These are phyloP conservation scores for Bathelium albidoporum DNA, from an alignment of 495 filamentous ascomycete species.

Conservation along the genomic window DNA sequence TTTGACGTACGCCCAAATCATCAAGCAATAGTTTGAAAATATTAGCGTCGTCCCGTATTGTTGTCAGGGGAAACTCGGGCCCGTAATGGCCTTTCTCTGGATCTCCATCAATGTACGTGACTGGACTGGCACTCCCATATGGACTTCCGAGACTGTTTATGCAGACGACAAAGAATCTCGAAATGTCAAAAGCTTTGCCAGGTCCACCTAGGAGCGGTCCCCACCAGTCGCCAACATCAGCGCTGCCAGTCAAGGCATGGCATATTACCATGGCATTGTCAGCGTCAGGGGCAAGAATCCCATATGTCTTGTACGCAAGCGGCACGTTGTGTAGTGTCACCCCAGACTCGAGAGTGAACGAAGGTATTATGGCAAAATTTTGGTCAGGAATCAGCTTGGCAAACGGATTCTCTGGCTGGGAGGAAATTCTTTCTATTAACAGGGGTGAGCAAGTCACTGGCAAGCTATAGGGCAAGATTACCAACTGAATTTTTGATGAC, in stretches of 20 bases:
- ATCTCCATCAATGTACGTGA: slow-evolving; percentile 77
- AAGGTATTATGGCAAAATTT: slow-evolving; percentile 71
- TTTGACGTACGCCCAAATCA: slow-evolving; percentile 72
- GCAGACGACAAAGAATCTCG: slow-evolving; percentile 88
- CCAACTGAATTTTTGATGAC: background rate
- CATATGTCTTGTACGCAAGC: slow-evolving; percentile 82
- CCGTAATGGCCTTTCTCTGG: slow-evolving; percentile 69
- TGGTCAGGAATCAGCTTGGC: slow-evolving; percentile 77
- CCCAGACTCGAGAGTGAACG: slow-evolving; percentile 89
- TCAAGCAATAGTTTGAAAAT: slow-evolving; percentile 88
- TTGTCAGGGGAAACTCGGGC: slow-evolving; percentile 92
- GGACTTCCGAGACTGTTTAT: slow-evolving; percentile 94
- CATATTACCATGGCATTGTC: slow-evolving; percentile 97
- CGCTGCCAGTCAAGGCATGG: slow-evolving; percentile 90
- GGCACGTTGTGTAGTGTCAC: slow-evolving; percentile 79
- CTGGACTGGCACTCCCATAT: slow-evolving; percentile 91
- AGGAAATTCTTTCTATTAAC: slow-evolving; percentile 43
- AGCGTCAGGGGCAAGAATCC: slow-evolving; percentile 57
- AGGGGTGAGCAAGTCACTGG: background rate
- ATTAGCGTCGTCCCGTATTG: slow-evolving; percentile 87
- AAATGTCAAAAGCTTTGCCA: slow-evolving; percentile 84
- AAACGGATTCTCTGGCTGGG: slow-evolving; percentile 88
- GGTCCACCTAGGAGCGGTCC: slow-evolving; percentile 82
- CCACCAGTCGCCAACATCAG: slow-evolving; percentile 98
- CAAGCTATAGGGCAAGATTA: background rate